Conservation (phyloP, 148 eudicot species). For the Camellia granthamiana region DNA sequence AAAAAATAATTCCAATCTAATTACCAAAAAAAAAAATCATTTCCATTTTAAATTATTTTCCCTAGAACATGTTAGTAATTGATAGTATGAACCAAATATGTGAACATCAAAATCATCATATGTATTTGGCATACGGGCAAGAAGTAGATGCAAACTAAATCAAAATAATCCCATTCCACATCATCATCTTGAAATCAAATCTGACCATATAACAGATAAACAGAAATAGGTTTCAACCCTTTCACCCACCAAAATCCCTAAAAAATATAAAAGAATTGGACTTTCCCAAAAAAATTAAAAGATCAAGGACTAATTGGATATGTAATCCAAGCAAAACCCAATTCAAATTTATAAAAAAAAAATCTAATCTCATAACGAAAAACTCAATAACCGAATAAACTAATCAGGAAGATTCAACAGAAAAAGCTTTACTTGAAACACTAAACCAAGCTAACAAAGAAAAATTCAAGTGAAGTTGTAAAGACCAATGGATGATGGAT, state of each 20-base stretch:
- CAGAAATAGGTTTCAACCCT: background rate
- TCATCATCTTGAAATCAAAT: constrained; percentile 9
- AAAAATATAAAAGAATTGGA: background rate
- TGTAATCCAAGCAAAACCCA: background rate
- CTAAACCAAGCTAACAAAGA: background rate
- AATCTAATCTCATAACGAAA: background rate
- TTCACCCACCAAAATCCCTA: background rate
- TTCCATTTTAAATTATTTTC: background rate
- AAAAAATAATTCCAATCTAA: background rate
- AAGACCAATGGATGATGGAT: background rate
- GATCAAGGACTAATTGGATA: background rate
- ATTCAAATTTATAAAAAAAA: background rate
- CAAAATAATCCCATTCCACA: background rate
- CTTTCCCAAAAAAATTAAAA: background rate
- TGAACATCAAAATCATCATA: background rate
- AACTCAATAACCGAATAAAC: background rate
- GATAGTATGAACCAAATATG: background rate
- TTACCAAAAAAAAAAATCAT: background rate
- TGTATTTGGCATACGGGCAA: background rate
- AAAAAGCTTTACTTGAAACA: background rate
- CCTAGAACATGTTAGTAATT: background rate
- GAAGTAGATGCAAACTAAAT: background rate
- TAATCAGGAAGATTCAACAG: background rate
- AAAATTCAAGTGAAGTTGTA: background rate
- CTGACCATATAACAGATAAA: background rate